These are phyloP conservation scores for Aureobasidium sp. DNA, from an alignment of 2,329 filamentous ascomycete genomes.

Conservation along the genomic window DNA sequence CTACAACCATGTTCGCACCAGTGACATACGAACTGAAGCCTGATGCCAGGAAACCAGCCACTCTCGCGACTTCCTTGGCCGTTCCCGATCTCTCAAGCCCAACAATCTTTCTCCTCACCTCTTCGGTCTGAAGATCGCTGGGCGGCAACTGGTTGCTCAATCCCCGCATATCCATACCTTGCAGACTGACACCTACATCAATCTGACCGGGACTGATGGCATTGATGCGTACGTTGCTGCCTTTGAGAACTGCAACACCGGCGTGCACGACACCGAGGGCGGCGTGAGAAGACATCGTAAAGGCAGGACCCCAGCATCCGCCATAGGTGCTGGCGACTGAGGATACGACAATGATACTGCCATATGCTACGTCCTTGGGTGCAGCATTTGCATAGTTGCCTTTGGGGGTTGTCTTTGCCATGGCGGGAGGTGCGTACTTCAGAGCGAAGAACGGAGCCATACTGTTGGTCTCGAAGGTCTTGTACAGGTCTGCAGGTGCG, in stretches of 20 bases:
- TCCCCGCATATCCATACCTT: conserved; percentile 44
- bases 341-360: conserved; percentile 55
- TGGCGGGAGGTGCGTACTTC: conserved; percentile 57
- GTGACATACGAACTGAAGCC: conserved; percentile 58
- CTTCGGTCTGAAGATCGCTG: conserved; percentile 44
- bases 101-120: conserved; percentile 45
- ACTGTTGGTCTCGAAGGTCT: conserved; percentile 53
- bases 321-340: conserved; percentile 52
- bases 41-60: conserved; percentile 56
- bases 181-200: conserved; percentile 40
- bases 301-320: conserved; percentile 53
- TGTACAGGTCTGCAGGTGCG: conserved; percentile 48
- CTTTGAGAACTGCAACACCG: conserved; percentile 52
- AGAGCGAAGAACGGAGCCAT: conserved; percentile 58
- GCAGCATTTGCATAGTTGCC: conserved; percentile 54
- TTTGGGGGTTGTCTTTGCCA: conserved; percentile 52
- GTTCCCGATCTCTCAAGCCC: conserved; percentile 52
- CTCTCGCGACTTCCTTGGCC: conserved; percentile 52
- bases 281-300: conserved; percentile 54
- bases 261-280: conserved; percentile 54
- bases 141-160: conserved; percentile 51
- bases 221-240: conserved; percentile 54
- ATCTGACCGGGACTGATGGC: conserved; percentile 44
- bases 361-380: conserved; percentile 54
- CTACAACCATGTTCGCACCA: conserved; percentile 55